phyloP scores from a whole-genome alignment of 2,329 filamentous ascomycete genomes.

The Mollisia scopiformis region DNA sequence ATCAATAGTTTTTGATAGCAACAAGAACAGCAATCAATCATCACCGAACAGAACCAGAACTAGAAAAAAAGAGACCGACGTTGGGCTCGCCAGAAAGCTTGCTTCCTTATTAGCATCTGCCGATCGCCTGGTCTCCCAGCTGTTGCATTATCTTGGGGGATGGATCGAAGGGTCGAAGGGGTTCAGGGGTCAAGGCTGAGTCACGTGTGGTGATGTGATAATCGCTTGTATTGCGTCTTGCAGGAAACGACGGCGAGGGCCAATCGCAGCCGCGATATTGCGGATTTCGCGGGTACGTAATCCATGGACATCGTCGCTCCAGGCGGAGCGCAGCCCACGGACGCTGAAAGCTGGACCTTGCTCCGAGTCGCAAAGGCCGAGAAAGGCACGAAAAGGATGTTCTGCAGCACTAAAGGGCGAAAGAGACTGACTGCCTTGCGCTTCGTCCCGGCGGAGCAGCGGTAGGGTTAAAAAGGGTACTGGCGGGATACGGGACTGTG shows the following conservation, averaged over 20 bases:
- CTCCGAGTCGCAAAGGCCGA: no score
- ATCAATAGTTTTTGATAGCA: neutral
- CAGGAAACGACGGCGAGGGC: neutral
- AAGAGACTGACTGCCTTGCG: neutral
- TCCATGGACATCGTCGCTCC: neutral
- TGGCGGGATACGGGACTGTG: no score
- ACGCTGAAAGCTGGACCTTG: neutral
- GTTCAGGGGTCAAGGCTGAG: no score
- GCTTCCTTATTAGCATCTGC: neutral
- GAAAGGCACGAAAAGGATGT: neutral
- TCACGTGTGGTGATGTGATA: neutral
- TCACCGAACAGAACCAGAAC: no score
- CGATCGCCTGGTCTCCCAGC: neutral
- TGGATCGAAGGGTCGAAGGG: neutral
- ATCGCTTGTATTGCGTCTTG: neutral
- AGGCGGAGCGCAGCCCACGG: neutral
- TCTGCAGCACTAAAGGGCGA: neutral
- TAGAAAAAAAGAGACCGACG: no score
- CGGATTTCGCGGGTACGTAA: neutral
- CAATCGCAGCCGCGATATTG: neutral
- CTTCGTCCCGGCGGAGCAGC: neutral
- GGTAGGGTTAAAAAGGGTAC: neutral
- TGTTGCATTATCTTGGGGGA: neutral
- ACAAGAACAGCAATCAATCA: no score
- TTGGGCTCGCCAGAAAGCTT: neutral